Evolutionary conservation across 2,329 filamentous ascomycete genomes (phyloP).

Genomic region (Beauveria bassiana): DNA sequence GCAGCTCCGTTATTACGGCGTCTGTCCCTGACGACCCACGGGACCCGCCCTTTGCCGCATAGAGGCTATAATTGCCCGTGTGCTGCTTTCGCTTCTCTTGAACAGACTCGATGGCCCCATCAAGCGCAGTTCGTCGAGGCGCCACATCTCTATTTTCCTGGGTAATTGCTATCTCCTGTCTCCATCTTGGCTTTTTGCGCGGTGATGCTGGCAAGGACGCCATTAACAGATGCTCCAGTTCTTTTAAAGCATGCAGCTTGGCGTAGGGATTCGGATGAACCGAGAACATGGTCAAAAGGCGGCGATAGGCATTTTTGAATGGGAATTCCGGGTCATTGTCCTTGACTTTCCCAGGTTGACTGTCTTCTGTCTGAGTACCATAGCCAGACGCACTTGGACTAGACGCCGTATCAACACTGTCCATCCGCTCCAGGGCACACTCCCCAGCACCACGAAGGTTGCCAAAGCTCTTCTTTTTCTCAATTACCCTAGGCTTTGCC

Average conservation of each 20-base stretch:
- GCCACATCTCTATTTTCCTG: conserved; percentile 25
- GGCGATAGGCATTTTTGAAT: conserved; percentile 71
- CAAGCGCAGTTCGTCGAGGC: conserved; percentile 41
- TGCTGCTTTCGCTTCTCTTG: conserved; percentile 57
- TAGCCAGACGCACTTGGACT: conserved; percentile 4
- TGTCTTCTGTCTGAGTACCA: conserved; percentile 3
- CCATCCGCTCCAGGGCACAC: conserved; percentile 24
- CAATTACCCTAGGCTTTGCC: conserved; percentile 44
- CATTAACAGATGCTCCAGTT: conserved; percentile 74
- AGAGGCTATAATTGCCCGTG: neutral
- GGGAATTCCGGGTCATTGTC: conserved; percentile 52
- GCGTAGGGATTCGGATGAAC: conserved; percentile 80
- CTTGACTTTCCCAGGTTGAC: neutral
- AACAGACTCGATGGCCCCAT: conserved; percentile 62
- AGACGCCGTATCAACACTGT: conserved; percentile 20
- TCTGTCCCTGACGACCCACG: conserved; percentile 30
- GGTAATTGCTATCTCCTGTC: neutral
- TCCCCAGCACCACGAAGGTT: conserved; percentile 50
- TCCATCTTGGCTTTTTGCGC: conserved; percentile 26
- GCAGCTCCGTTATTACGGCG: conserved; percentile 58
- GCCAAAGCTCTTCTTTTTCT: conserved; percentile 62
- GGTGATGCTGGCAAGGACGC: conserved; percentile 50
- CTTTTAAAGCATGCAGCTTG: conserved; percentile 76
- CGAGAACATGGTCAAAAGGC: conserved; percentile 76
- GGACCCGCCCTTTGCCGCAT: neutral